These are phyloP conservation scores for Boletus vinaceobasis DNA, from an alignment of 768 basidiomycete genomes.

Conservation along the genomic window DNA sequence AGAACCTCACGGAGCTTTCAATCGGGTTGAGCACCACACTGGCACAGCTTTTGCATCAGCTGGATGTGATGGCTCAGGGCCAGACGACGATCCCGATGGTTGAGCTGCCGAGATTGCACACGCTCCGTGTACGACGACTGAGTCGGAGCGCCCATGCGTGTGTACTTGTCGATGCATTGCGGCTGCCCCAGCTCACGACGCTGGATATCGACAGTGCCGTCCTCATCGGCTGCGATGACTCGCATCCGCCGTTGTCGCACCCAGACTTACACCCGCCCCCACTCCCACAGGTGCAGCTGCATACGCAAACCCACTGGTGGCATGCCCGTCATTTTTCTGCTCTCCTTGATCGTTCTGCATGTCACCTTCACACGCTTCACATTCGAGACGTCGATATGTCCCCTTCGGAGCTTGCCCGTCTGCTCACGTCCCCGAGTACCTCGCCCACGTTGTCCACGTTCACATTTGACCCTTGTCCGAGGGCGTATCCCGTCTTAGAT, in stretches of 20 bases:
- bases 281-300: neutral
- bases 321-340: constrained; percentile 21
- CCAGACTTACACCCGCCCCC: constrained; percentile 7
- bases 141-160: constrained; percentile 15
- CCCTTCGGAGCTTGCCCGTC: constrained; percentile 15
- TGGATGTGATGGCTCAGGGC: constrained; percentile 3
- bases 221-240: constrained; percentile 14
- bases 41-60: constrained; percentile 14
- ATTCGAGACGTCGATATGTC: constrained; percentile 24
- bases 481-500: constrained; percentile 13
- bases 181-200: constrained; percentile 21
- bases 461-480: constrained; percentile 24
- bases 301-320: constrained; percentile 15
- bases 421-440: constrained; percentile 17
- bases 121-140: constrained; percentile 23
- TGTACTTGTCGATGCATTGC: constrained; percentile 17
- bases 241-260: constrained; percentile 3
- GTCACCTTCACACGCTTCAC: constrained; percentile 16
- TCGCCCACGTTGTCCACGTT: constrained; percentile 18
- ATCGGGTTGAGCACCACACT: constrained; percentile 17
- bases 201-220: constrained; percentile 23
- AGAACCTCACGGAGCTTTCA: constrained; percentile 22
- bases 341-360: constrained; percentile 21
- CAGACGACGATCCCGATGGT: constrained; percentile 2
- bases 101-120: constrained; percentile 19